Evolutionary conservation across 2,329 filamentous ascomycete genomes (phyloP), one percentile per base, ranked within the genome.

Genomic region (Rhinocladiella mackenziei): DNA sequence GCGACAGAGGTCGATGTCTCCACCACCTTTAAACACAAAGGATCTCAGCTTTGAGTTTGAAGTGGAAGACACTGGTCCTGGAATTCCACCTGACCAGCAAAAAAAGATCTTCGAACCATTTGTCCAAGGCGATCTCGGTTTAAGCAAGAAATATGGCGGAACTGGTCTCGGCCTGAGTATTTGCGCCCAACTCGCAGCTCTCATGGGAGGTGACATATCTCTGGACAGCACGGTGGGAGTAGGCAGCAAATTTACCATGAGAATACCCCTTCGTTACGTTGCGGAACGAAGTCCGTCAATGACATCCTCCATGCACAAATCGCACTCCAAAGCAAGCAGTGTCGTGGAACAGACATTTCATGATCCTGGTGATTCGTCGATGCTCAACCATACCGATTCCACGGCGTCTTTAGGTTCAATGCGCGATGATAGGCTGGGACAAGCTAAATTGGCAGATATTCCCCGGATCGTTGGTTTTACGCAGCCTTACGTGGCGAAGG

Each of bases 21-120:
- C 74, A 1, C 79, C 84, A 8, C 82, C 83, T 2, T 56, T 72
- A 0, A 74, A 75, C 45, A 78, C 83, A 9, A 81, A 76, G 60
- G 76, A 77, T n/a, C 77, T 86, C 41, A 61, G 80, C 7, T 94
- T 94, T 56, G 85, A 94, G 59, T 94, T 95, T 49, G 85, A 94
- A 60, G 87, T 95, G 1, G 76, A 88, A 60, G 89, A 96, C 55
- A 91, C 83, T 0, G 89, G 89, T 0, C 89, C 88, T 0, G 89
- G 89, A 19, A 94, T 95, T 43, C 80, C 87, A 0, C 77, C 81
- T 5, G 70, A 83, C 52, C 78, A 94, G 63, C 87, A 89, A 56
- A 73, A 86, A 44, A 83, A 83, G 55, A 87, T 96, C 7, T 96
- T 96, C 61, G 89, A 95, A 62, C 89, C 89, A 0, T 96, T 96